phyloP scores from a whole-genome alignment of 1,284 basidiomycete species.

The Melanopsichium pennsylvanicum region DNA sequence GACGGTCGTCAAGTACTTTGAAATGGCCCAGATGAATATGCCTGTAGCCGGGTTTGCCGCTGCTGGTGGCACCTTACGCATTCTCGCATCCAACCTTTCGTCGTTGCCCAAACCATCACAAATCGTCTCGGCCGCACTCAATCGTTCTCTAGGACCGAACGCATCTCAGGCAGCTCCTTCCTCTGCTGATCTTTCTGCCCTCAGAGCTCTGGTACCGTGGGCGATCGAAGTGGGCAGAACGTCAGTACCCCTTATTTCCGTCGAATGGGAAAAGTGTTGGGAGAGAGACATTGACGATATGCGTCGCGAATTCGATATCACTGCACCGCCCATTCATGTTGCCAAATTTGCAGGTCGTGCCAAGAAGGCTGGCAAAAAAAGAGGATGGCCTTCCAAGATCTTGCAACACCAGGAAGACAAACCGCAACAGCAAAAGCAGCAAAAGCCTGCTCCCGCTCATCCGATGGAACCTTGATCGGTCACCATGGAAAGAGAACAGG shows the following conservation, averaged over 20 bases:
- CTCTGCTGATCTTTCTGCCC: conserved; percentile 20
- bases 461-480: background rate
- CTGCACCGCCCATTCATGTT: conserved; percentile 48
- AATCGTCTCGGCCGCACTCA: conserved; percentile 18
- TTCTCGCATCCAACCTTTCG: conserved; percentile 36
- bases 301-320: conserved; percentile 80
- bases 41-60: conserved; percentile 87
- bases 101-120: conserved; percentile 34
- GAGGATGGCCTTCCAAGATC: conserved; percentile 60
- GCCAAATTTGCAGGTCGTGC: conserved; percentile 49
- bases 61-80: conserved; percentile 72
- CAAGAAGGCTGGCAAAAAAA: conserved; percentile 25
- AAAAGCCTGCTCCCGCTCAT: too few species aligned
- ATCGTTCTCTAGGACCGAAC: background rate
- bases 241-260: conserved; percentile 79
- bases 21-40: conserved; percentile 88
- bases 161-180: background rate
- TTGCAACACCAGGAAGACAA: conserved; percentile 40
- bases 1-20: conserved; percentile 94
- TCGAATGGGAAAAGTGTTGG: conserved; percentile 97
- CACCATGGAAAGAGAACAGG: too few species aligned
- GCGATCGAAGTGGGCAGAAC: conserved; percentile 81
- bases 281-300: conserved; percentile 80
- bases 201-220: conserved; percentile 68
- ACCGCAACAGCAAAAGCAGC: conserved; percentile 7